These are phyloP conservation scores for Scolecobasidium constrictum DNA, from an alignment of 2,329 filamentous ascomycete species.

Conservation along the genomic window DNA sequence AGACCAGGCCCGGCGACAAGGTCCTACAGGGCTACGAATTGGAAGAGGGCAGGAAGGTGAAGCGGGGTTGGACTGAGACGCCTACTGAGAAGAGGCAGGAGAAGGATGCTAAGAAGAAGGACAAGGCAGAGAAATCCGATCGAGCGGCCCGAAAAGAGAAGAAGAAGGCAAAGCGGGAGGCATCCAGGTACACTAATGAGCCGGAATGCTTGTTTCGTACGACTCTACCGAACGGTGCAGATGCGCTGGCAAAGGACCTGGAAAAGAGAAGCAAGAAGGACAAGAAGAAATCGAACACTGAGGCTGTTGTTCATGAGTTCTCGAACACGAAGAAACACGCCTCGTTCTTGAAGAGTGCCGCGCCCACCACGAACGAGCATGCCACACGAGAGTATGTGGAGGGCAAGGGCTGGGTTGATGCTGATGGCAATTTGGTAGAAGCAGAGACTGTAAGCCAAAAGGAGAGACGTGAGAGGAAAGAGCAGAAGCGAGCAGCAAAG, in stretches of 20 bases:
- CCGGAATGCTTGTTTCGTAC: constrained; percentile 81
- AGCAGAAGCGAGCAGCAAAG: neutral
- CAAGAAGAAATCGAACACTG: constrained; percentile 41
- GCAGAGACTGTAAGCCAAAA: constrained; percentile 21
- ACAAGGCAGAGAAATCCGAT: constrained; percentile 37
- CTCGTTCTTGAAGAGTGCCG: constrained; percentile 59
- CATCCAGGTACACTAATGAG: constrained; percentile 70
- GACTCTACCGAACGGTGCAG: constrained; percentile 53
- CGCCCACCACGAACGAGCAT: constrained; percentile 32
- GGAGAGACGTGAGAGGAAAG: constrained; percentile 1
- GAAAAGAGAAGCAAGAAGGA: constrained; percentile 50
- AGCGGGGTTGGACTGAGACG: constrained; percentile 78
- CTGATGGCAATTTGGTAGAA: constrained; percentile 66
- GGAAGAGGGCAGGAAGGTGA: constrained; percentile 64
- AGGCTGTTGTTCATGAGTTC: constrained; percentile 78
- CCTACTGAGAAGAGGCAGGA: constrained; percentile 28
- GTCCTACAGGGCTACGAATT: constrained; percentile 53
- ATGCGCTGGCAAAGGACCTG: constrained; percentile 31
- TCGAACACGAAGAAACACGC: constrained; percentile 74
- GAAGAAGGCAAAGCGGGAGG: constrained; percentile 46
- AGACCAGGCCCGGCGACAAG: constrained; percentile 34
- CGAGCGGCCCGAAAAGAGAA: constrained; percentile 39
- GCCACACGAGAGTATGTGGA: constrained; percentile 61
- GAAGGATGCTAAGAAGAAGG: constrained; percentile 28
- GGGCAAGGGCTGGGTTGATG: constrained; percentile 80